These are phyloP conservation scores for Botryotinia globosa DNA, from an alignment of 2,329 filamentous ascomycete genomes.

Conservation along the genomic window DNA sequence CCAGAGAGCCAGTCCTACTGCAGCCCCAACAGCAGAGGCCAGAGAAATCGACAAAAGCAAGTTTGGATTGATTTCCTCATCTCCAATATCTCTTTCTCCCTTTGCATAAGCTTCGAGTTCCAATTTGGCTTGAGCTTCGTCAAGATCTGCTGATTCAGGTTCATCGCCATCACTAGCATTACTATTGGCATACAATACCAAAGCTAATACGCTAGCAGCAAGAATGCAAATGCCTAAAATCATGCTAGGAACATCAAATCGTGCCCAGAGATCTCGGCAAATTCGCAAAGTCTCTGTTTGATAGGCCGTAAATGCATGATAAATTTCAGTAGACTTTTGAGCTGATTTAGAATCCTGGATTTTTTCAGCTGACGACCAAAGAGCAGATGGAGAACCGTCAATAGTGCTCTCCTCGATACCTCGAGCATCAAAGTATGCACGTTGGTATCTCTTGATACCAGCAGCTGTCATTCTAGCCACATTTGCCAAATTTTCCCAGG, in stretches of 20 bases:
- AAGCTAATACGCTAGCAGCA: constrained; percentile 61
- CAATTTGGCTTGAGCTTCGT: constrained; percentile 56
- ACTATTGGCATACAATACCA: constrained; percentile 70
- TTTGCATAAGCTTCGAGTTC: constrained; percentile 46
- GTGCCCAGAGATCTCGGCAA: constrained; percentile 85
- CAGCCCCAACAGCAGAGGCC: constrained; percentile 32
- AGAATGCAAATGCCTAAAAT: constrained; percentile 72
- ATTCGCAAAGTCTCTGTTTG: constrained; percentile 74
- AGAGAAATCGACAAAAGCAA: constrained; percentile 30
- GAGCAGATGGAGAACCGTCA: constrained; percentile 50
- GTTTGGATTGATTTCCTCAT: constrained; percentile 31
- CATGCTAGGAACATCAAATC: constrained; percentile 89
- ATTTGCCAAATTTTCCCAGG: constrained; percentile 73
- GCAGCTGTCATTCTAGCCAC: constrained; percentile 77
- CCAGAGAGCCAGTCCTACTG: constrained; percentile 29
- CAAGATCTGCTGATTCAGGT: constrained; percentile 56
- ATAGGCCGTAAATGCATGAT: constrained; percentile 65
- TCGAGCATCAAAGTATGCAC: constrained; percentile 72
- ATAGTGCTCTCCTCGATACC: constrained; percentile 62
- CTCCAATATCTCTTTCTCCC: constrained; percentile 24
- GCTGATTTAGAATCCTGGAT: constrained; percentile 34
- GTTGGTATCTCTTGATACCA: constrained; percentile 86
- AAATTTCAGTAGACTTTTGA: constrained; percentile 45
- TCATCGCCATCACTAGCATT: constrained; percentile 55
- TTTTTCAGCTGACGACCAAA: constrained; percentile 55